These are phyloP conservation scores for Aspergillus coremiiformis DNA, from an alignment of 495 filamentous ascomycete genomes.

Conservation along the genomic window DNA sequence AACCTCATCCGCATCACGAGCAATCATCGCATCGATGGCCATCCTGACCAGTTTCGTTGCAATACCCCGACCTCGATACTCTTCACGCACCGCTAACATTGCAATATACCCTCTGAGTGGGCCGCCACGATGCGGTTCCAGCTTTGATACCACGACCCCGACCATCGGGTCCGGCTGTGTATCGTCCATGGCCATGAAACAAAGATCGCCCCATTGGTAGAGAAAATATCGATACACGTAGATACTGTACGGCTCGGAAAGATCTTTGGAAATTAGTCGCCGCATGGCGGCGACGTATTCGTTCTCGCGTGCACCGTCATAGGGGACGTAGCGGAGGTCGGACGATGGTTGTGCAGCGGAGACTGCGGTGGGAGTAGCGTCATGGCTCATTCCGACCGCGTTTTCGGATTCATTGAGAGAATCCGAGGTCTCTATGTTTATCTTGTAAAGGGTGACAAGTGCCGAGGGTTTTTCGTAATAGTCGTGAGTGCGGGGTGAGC, in stretches of 20 bases:
- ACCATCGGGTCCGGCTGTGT: conserved; percentile 42
- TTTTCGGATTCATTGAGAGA: conserved; percentile 6
- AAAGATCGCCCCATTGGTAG: conserved; percentile 95
- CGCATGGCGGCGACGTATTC: conserved; percentile 81
- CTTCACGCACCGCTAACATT: conserved; percentile 83
- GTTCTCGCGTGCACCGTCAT: conserved; percentile 68
- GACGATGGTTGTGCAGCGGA: conserved; percentile 4
- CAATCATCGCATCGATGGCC: conserved; percentile 89
- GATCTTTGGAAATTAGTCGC: conserved; percentile 88
- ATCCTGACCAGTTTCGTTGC: conserved; percentile 81
- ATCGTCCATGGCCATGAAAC: conserved; percentile 77
- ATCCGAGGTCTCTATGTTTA: too few relatives aligned
- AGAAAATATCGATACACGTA: conserved; percentile 99
- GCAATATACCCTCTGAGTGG: conserved; percentile 93
- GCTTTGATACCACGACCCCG: conserved; percentile 93
- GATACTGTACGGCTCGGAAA: conserved; percentile 98
- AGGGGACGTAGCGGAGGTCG: conserved; percentile 73
- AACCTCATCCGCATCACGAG: conserved; percentile 79
- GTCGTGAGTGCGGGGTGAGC: conserved; percentile 4
- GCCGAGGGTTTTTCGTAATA: neutral
- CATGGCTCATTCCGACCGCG: conserved; percentile 24
- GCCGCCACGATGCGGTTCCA: conserved; percentile 77
- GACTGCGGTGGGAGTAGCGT: conserved; percentile 12
- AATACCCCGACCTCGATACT: conserved; percentile 78
- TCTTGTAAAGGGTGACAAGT: conserved; percentile 1